Conservation (phyloP, 2,329 filamentous ascomycete species). For the Cyphellophora europaea region DNA sequence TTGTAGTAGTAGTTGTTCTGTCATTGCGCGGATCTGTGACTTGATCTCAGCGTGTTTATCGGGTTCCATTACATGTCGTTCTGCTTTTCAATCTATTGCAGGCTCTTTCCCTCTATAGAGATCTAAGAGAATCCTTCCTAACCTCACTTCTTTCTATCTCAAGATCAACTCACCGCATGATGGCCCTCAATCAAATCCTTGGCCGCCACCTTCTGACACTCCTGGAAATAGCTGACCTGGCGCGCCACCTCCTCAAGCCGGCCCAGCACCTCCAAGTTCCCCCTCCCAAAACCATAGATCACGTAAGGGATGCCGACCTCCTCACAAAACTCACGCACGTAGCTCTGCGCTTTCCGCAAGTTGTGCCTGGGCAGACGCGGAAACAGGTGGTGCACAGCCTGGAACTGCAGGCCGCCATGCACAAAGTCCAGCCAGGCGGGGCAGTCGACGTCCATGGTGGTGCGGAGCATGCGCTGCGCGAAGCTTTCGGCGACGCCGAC, state of each 20-base stretch:
- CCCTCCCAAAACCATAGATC: conserved; percentile 73
- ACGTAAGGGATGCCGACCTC: conserved; percentile 80
- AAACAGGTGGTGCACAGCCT: conserved; percentile 79
- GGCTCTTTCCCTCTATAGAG: background rate
- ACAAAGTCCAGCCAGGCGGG: conserved; percentile 82
- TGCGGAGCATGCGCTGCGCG: conserved; percentile 81
- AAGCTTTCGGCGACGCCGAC: conserved; percentile 78
- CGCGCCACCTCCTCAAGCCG: conserved; percentile 68
- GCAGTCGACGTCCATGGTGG: conserved; percentile 89
- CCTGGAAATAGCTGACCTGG: conserved; percentile 67
- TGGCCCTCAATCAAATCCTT: conserved; percentile 11
- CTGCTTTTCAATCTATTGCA: conserved; percentile 3
- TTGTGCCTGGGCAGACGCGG: conserved; percentile 80
- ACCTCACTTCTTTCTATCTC: background rate
- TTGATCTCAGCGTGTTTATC: background rate
- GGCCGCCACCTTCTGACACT: conserved; percentile 53
- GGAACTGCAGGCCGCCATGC: conserved; percentile 82
- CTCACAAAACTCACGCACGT: conserved; percentile 71
- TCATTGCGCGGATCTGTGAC: too few species aligned
- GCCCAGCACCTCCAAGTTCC: conserved; percentile 72
- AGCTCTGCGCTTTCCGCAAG: conserved; percentile 61
- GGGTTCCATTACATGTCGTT: conserved; percentile 1
- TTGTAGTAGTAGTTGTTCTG: too few species aligned
- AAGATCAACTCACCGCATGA: too few species aligned
- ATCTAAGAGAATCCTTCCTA: background rate